phyloP scores from a whole-genome alignment of 2,329 filamentous ascomycete genomes.

The Ciborinia camelliae region DNA sequence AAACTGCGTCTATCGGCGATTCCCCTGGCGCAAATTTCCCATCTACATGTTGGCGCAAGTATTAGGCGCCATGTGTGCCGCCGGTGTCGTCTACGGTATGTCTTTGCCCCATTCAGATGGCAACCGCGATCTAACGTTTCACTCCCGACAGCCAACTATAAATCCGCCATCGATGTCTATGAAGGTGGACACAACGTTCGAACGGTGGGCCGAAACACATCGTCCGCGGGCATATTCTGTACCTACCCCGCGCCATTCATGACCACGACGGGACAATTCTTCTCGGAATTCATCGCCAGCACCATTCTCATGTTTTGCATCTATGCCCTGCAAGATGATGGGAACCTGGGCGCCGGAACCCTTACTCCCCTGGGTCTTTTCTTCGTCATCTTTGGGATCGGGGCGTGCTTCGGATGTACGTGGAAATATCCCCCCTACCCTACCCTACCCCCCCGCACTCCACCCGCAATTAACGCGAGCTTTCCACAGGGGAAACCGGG shows the following conservation, averaged over 20 bases:
- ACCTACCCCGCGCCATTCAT: conserved; percentile 66
- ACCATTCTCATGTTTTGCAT: conserved; percentile 69
- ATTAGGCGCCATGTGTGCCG: conserved; percentile 63
- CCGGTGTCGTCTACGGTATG: conserved; percentile 44
- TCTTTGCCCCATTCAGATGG: not conserved
- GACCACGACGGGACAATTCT: conserved; percentile 65
- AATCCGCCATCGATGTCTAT: conserved; percentile 62
- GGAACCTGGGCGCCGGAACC: conserved; percentile 50
- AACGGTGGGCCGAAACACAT: conserved; percentile 52
- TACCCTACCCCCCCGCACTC: too few relatives aligned
- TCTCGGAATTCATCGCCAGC: conserved; percentile 68
- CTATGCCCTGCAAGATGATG: conserved; percentile 62
- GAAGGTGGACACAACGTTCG: conserved; percentile 60
- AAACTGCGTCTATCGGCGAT: conserved; percentile 57
- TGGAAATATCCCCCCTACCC: too few relatives aligned
- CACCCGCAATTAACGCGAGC: not conserved
- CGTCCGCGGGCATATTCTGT: conserved; percentile 66
- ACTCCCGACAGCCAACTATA: conserved; percentile 51
- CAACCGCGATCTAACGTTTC: not conserved
- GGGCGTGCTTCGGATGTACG: conserved; percentile 60
- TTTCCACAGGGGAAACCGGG: conserved; percentile 62
- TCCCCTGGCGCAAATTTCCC: conserved; percentile 68
- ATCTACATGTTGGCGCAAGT: conserved; percentile 62
- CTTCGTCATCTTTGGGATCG: conserved; percentile 72
- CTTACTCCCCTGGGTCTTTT: conserved; percentile 61